Evolutionary conservation across 75 land plant genomes (phyloP).

Genomic region (Gnetum montanum): DNA sequence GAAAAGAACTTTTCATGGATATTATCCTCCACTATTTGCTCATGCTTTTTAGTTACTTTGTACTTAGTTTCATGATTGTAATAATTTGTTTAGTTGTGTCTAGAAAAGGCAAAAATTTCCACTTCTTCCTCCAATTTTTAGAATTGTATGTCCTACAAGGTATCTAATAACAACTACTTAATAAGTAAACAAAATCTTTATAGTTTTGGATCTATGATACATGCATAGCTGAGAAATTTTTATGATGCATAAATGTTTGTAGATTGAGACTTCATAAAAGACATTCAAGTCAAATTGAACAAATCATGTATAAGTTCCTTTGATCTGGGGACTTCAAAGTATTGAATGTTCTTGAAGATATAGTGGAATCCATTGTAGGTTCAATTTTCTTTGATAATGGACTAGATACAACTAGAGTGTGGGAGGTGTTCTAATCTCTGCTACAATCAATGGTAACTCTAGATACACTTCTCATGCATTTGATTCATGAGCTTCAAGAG

Average conservation of each 20-base stretch:
- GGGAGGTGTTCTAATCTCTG: conserved; percentile 91
- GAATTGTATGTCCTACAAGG: no score
- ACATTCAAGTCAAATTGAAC: conserved; percentile 66
- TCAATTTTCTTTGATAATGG: conserved; percentile 87
- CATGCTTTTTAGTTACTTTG: no score
- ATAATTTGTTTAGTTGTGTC: no score
- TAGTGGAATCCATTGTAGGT: conserved; percentile 97
- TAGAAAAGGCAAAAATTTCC: no score
- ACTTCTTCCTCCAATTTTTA: no score
- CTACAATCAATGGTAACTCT: conserved; percentile 96
- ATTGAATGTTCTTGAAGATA: conserved; percentile 98
- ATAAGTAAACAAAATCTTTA: not conserved
- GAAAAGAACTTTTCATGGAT: no score
- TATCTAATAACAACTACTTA: conserved; percentile 10
- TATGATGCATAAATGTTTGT: no score
- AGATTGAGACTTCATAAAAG: conserved; percentile 98
- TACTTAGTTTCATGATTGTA: no score
- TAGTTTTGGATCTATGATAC: not conserved
- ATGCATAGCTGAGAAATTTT: no score
- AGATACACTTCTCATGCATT: conserved; percentile 98
- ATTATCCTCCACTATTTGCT: no score
- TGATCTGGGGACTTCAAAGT: conserved; percentile 99
- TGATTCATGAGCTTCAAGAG: conserved; percentile 95
- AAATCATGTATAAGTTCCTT: conserved; percentile 96
- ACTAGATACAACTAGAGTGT: conserved; percentile 61